Conservation (phyloP, 768 basidiomycete genomes). For the Termitomyces titanicus region DNA sequence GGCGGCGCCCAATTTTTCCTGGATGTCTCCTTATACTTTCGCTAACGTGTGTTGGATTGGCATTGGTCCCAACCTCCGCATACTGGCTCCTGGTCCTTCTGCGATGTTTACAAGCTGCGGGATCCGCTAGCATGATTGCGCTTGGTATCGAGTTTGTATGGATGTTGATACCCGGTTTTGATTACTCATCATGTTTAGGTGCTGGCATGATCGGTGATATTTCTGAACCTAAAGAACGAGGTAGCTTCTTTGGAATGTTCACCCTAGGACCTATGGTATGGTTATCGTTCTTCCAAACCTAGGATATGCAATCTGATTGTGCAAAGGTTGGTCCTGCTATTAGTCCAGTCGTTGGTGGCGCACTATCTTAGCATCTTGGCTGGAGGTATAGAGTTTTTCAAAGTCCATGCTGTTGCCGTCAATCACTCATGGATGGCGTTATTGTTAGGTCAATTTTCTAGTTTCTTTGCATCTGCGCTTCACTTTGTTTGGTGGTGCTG, state of each 20-base stretch:
- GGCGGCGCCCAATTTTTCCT: constrained; percentile 61
- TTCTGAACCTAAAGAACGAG: constrained; percentile 66
- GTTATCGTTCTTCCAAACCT: not conserved
- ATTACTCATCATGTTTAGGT: constrained; percentile 31
- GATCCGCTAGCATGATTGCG: constrained; percentile 76
- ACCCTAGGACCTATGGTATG: constrained; percentile 59
- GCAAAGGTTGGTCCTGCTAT: constrained; percentile 55
- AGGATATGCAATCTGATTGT: constrained; percentile 1
- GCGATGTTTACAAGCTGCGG: constrained; percentile 76
- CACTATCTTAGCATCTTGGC: constrained; percentile 50
- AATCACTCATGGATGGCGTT: not conserved
- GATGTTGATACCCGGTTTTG: not conserved
- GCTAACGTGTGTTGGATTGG: constrained; percentile 61
- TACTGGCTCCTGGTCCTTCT: constrained; percentile 81
- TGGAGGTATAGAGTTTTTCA: constrained; percentile 52
- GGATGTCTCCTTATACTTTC: constrained; percentile 61
- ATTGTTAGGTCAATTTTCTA: constrained; percentile 53
- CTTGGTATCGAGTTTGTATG: constrained; percentile 46
- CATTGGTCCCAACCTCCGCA: constrained; percentile 45
- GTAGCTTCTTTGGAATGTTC: constrained; percentile 69
- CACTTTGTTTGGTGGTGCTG: constrained; percentile 42
- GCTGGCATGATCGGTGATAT: constrained; percentile 82
- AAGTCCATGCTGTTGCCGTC: not conserved
- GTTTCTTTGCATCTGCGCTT: constrained; percentile 52
- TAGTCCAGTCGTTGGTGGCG: constrained; percentile 60